A percentile compares a stretch with the other conserved stretches of the same genome.
phyloP scores from a whole-genome alignment of 495 filamentous ascomycete species.

The Xylaria flabelliformis region DNA sequence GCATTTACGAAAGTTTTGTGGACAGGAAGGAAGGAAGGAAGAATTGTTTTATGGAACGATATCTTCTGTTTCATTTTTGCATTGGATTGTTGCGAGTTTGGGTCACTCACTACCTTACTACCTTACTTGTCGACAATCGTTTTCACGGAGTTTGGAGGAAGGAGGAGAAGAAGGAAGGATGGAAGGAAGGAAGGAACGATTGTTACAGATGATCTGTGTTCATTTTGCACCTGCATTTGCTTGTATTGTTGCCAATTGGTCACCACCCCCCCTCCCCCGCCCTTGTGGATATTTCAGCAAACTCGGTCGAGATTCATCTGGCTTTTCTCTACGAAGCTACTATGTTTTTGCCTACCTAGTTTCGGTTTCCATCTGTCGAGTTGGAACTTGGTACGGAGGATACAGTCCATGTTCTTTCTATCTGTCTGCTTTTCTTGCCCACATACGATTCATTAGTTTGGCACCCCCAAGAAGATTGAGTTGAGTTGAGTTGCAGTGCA shows the following conservation, averaged over 20 bases:
- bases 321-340: neutral
- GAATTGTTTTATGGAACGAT: neutral
- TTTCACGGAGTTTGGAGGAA: neutral
- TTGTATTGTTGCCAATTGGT: neutral
- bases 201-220: neutral
- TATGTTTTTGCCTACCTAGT: neutral
- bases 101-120: neutral
- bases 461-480: neutral
- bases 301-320: neutral
- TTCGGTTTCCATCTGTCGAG: neutral
- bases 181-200: neutral
- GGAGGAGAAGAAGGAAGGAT: neutral
- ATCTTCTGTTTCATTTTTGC: constrained; percentile 4
- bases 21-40: constrained; percentile 3
- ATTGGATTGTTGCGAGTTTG: neutral
- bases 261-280: too few species aligned
- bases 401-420: neutral
- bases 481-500: neutral
- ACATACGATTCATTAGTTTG: neutral
- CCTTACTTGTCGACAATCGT: neutral
- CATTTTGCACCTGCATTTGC: neutral
- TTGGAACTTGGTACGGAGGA: neutral
- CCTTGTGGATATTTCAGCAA: neutral
- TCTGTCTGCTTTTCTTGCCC: constrained; percentile 9
- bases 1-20: neutral